Evolutionary conservation across 2,329 filamentous ascomycete genomes (phyloP), one percentile per base, ranked within the genome.

Genomic region (Aspergillus chevalieri): DNA sequence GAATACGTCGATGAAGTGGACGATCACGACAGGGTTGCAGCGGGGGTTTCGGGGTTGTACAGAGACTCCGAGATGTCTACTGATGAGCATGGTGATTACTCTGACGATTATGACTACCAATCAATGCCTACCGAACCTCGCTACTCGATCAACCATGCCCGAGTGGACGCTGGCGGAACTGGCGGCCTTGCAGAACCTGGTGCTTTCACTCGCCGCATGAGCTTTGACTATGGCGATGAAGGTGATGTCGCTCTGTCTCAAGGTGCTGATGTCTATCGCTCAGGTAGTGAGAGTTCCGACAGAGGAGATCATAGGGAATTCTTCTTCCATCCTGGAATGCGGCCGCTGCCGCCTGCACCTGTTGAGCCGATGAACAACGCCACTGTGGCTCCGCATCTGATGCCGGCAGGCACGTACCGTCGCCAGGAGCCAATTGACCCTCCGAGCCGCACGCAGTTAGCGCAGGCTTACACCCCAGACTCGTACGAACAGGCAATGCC

Each of bases 181-280:
- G 93, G 92, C 38, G 93, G 93, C 1, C 71, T 96, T 24, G 84
- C 90, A 53, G 81, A 87, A 50, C 90, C 91, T 2, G 82, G 78
- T 45, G 77, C 76, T 6, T 80, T 72, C 53, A 68, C 67, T 41
- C 74, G 90, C 56, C 82, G 89, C 52, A 76, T 90, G 60, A 96
- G 90, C 69, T 96, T 93, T 60, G 92, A 97, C 58, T 89, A 95
- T 65, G 92, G 89, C 2, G 93, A 96, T 58, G 93, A 97, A 66
- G 77, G 43, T 57, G 92, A 97, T 64, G 76, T 43, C 69, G 80
- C 64, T 76, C 79, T 79, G 72, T 49, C 77, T 71, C 55, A 85
- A 73, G 59, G 80, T 71, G 60, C 71, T 57, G 56, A 62, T 44
- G 63, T 67, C 48, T 61, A 75, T 50, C 69, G 67, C 44, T 78